Conservation (phyloP, 1,139 yeast genomes). For the Protomyces macrosporus region DNA sequence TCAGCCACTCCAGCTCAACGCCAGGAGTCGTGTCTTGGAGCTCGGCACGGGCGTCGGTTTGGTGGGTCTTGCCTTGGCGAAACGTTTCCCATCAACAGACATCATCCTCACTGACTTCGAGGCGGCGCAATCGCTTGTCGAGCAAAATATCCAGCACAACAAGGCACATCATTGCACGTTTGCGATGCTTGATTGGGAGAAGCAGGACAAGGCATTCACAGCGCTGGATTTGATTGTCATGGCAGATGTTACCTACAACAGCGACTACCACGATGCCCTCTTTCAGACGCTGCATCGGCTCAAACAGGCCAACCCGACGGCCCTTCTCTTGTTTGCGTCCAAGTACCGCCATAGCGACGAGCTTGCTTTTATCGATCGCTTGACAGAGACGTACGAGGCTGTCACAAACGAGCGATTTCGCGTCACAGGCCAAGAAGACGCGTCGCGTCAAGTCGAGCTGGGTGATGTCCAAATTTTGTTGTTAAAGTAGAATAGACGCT, state of each 20-base stretch:
- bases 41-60: conserved; percentile 18
- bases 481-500: not conserved
- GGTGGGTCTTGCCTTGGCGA: conserved; percentile 1
- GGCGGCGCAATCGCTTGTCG: conserved; percentile 1
- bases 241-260: conserved; percentile 21
- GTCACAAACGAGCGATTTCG: not conserved
- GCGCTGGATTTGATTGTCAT: conserved; percentile 2
- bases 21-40: not conserved
- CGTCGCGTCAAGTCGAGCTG: not conserved
- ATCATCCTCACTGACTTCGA: conserved; percentile 9
- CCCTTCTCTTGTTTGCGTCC: conserved; percentile 4
- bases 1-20: not conserved
- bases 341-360: conserved; percentile 16
- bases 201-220: not conserved
- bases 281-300: not conserved
- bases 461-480: conserved; percentile 16
- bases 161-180: not conserved
- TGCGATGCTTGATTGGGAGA: conserved; percentile 7
- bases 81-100: not conserved
- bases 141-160: not conserved
- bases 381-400: not conserved
- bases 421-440: too few relatives aligned
- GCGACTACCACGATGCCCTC: conserved; percentile 10
- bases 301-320: not conserved
- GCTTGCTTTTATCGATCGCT: not conserved